These are phyloP conservation scores for Polyplosphaeria fusca DNA, from an alignment of 495 filamentous ascomycete genomes.

Conservation along the genomic window DNA sequence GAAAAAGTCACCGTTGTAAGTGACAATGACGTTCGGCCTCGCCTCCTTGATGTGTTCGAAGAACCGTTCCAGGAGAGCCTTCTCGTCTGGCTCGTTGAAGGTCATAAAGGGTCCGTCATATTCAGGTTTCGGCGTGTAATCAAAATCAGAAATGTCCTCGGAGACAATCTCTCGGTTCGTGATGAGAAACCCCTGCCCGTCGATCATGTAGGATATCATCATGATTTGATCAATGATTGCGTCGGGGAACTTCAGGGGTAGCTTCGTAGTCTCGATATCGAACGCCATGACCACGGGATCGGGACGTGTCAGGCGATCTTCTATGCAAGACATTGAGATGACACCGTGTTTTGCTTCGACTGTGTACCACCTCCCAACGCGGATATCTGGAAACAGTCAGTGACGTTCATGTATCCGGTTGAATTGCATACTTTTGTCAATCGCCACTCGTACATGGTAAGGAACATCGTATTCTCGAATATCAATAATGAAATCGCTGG, in stretches of 20 bases:
- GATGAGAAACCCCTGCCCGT: conserved; percentile 96
- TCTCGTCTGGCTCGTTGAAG: conserved; percentile 97
- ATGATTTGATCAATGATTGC: conserved; percentile 94
- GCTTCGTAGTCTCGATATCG: conserved; percentile 97
- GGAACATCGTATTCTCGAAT: conserved; percentile 99
- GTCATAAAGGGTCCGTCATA: conserved; percentile 93
- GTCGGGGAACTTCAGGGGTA: conserved; percentile 97
- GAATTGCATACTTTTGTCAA: conserved; percentile 81
- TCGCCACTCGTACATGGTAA: conserved; percentile 97
- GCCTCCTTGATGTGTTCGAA: conserved; percentile 95
- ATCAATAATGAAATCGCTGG: conserved; percentile 97
- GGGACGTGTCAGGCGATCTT: conserved; percentile 81
- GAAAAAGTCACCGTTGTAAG: conserved; percentile 99
- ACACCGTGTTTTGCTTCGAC: conserved; percentile 91
- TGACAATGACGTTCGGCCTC: conserved; percentile 91
- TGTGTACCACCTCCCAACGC: conserved; percentile 95
- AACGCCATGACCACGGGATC: conserved; percentile 96
- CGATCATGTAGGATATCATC: conserved; percentile 99
- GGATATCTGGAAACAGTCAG: conserved; percentile 75
- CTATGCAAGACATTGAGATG: conserved; percentile 74
- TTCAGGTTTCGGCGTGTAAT: conserved; percentile 95
- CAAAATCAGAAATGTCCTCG: conserved; percentile 95
- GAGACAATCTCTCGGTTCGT: conserved; percentile 98
- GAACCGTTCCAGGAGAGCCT: conserved; percentile 81
- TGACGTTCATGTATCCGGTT: too few relatives aligned